A percentile compares a stretch with the other conserved stretches of the same genome.
Evolutionary conservation across 805 yeast species (phyloP).

Genomic region (Yarrowia sp.): DNA sequence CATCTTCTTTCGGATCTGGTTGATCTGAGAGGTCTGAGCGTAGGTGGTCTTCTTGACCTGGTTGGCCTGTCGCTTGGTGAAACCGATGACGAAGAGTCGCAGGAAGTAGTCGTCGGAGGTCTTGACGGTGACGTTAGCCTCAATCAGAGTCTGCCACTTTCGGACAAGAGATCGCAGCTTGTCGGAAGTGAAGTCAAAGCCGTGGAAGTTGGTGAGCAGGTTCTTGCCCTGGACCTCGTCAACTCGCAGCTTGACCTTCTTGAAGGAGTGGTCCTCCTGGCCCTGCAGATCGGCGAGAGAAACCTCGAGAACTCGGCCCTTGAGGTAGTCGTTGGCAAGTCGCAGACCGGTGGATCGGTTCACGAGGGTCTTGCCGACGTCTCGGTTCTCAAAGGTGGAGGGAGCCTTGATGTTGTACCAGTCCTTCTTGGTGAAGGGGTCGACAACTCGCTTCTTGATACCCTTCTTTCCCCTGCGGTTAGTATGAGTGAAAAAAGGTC

Average conservation of each 20-base stretch:
- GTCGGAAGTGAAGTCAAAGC: constrained; percentile 97
- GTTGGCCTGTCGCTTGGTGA: constrained; percentile 97
- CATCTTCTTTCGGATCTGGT: constrained; percentile 97
- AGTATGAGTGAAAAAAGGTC: background rate
- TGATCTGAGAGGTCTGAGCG: constrained; percentile 97
- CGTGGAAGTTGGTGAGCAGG: constrained; percentile 99
- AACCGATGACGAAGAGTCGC: constrained; percentile 96
- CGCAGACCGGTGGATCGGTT: constrained; percentile 97
- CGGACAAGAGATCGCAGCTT: constrained; percentile 97
- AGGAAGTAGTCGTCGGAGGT: constrained; percentile 96
- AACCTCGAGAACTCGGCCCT: constrained; percentile 97
- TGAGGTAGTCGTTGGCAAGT: constrained; percentile 97
- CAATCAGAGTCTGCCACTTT: constrained; percentile 98
- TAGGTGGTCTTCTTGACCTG: constrained; percentile 97
- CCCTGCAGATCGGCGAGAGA: constrained; percentile 97
- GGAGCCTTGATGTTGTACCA: constrained; percentile 99
- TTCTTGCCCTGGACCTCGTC: constrained; percentile 99
- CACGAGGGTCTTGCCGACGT: constrained; percentile 97
- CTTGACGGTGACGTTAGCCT: constrained; percentile 97
- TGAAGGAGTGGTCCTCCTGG: constrained; percentile 98
- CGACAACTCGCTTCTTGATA: constrained; percentile 98
- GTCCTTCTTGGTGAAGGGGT: constrained; percentile 99
- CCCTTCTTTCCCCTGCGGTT: constrained; percentile 85
- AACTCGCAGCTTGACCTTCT: constrained; percentile 96
- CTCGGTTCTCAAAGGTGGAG: constrained; percentile 97